Base-by-base conservation (phyloP, 345 rosid species). In the Gossypium ekmanianum region DNA sequence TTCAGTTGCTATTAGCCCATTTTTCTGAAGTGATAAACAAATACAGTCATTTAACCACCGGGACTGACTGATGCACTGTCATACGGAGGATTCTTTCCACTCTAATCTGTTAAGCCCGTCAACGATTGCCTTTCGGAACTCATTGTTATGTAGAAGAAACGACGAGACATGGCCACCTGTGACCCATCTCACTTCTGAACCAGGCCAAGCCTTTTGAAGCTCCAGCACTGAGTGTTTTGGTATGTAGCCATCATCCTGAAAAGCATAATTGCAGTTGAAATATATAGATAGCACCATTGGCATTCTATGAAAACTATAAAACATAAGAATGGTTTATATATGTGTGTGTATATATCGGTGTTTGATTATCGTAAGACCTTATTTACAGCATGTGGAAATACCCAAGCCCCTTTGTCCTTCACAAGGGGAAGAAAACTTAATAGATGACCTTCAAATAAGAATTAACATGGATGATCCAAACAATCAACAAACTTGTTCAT, bases 171-270 rank as follows among this genome's bases (percentile, higher is more conserved):
- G 99, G 22, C 99, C 99, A 1, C 98, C 98, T 1, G 92, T 90
- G 17, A 95, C 98, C 99, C 99, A 95, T 82, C 99, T 88, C 82
- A 95, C 97, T 83, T 95, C 99, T 59, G 99, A 95, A 43, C 99
- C 97, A 10, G 98, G 98, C 99, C 99, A 93, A 14, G 98, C 98
- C 82, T 95, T 95, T 71, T 95, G 92, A 77, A 95, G 97, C 88
- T 90, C 97, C 85, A 91, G 68, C 73, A 91, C 97, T 0, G 99
- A 95, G 84, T 93, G 94, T 65, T 89, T 90, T 2, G 99, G 99
- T 72, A 95, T 91, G 85, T 95, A 95, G 27, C 97, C 99, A 74
- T 95, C 99, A 81, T 95, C 99, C 99, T 95, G 77, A 59, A 61
- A 65, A 47, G 56, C 54, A 74, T 27, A n/a, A 64, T 58, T 10